A percentile compares a stretch with the other conserved stretches of the same genome.
Evolutionary conservation across 78 protist species (phyloP).

Genomic region (Mantamonas sphyraenae): DNA sequence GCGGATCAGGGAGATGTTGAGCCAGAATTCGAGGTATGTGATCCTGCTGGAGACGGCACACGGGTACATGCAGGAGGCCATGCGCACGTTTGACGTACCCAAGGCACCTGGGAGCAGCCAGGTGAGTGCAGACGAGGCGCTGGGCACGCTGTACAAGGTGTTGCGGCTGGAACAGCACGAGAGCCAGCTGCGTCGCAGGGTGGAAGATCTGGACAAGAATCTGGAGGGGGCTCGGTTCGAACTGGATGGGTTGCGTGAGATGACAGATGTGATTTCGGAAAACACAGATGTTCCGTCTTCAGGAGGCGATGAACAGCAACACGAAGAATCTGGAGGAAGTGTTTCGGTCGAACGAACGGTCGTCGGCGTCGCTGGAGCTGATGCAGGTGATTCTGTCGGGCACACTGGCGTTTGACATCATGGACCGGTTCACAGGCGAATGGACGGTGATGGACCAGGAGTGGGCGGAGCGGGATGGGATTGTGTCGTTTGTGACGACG

Average conservation of each 20-base stretch:
- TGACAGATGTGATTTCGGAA: constrained; percentile 19
- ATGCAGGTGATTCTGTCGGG: constrained; percentile 17
- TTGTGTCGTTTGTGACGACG: not conserved
- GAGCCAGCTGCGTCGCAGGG: not conserved
- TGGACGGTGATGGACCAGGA: not conserved
- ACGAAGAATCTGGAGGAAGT: constrained; percentile 20
- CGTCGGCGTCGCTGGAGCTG: constrained; percentile 11
- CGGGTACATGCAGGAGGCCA: constrained; percentile 5
- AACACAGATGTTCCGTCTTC: not conserved
- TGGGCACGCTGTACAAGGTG: constrained; percentile 4
- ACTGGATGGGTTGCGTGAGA: not conserved
- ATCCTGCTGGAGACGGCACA: constrained; percentile 11
- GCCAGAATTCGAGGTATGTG: constrained; percentile 2
- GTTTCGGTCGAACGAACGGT: constrained; percentile 9
- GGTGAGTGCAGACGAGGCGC: too few relatives aligned
- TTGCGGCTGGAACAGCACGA: not conserved
- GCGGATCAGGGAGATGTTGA: not conserved
- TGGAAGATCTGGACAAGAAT: constrained; percentile 2
- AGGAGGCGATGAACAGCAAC: constrained; percentile 18
- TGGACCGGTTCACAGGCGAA: constrained; percentile 14
- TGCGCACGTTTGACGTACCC: constrained; percentile 2
- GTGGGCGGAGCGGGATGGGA: not conserved
- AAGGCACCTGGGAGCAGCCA: not conserved
- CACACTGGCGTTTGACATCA: constrained; percentile 19
- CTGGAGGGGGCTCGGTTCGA: constrained; percentile 16